These are phyloP conservation scores for Acorus calamus DNA, from an alignment of 106 monocot genomes.

Conservation along the genomic window DNA sequence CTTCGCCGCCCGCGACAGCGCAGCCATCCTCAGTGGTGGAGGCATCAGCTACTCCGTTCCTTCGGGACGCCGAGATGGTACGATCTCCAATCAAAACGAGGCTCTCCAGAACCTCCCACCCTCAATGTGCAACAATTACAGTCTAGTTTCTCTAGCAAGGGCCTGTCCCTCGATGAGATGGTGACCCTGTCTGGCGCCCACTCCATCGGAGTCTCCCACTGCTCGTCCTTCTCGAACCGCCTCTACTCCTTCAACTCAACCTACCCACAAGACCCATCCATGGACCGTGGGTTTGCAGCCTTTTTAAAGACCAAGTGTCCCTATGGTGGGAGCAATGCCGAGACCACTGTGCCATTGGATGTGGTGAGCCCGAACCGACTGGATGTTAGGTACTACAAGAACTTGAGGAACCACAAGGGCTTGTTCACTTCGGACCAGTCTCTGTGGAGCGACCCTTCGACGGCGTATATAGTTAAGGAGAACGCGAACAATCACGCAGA, in stretches of 20 bases:
- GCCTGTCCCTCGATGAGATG: not conserved
- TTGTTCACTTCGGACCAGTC: slow-evolving; percentile 1
- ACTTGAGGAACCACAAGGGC: slow-evolving; percentile 4
- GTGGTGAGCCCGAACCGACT: too few relatives aligned
- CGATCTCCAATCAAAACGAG: not conserved
- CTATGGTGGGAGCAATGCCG: too few relatives aligned
- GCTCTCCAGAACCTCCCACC: not conserved
- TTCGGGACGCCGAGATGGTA: too few relatives aligned
- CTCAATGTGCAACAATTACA: not conserved
- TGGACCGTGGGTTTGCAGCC: not conserved
- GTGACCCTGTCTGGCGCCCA: not conserved
- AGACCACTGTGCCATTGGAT: too few relatives aligned
- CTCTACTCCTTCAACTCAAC: slow-evolving; percentile 7
- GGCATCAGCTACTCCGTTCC: too few relatives aligned
- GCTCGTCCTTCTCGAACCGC: not conserved
- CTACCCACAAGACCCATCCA: not conserved
- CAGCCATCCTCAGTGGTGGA: too few relatives aligned
- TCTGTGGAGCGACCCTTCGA: slow-evolving; percentile 2
- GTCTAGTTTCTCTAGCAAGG: not conserved
- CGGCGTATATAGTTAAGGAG: not conserved
- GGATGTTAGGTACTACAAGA: not conserved
- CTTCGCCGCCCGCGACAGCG: too few relatives aligned
- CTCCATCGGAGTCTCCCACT: not conserved
- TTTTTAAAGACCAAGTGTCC: not conserved
- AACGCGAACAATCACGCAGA: not conserved